Evolutionary conservation across 805 yeast species (phyloP), one percentile per base, ranked within the genome.

Genomic region (Starmerella asiatica): DNA sequence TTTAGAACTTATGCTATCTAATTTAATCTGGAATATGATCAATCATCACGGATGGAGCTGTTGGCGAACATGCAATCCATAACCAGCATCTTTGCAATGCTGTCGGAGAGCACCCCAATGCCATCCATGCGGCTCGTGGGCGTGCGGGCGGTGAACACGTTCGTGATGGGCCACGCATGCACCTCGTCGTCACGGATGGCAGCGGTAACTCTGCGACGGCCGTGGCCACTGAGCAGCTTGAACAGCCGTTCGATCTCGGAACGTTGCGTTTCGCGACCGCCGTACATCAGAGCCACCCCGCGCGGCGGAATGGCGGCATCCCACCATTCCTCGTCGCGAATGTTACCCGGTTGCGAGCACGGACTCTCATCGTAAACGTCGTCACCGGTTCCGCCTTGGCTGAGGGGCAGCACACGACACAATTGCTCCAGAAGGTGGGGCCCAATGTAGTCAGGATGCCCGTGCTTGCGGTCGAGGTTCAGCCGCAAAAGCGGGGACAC

Each of bases 131-230:
- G 62, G 37, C 62, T 68, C 21, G 63, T 67, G 32, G 62, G 59
- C 3, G 57, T 53, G 33, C 67, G 60, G 35, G 69, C 74, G 3
- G 68, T 53, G 33, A 56, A 56, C 37, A 63, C 63, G 3, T 57
- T 53, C 4, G 65, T 42, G 21, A 71, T 52, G 7, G 73, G 74
- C 75, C 75, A 70, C 16, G 68, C 60, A 43, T 71, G 76, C 2
- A 65, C 50, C 38, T 59, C 63, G 23, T 59, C 55, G 3, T 48
- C 50, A 30, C 57, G 60, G 16, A 54, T 51, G 42, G 61, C 60
- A 12, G 62, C 48, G 36, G 60, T 59, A 9, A 67, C 53, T 3
- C 38, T 33, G 21, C 21, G 17, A 16, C 55, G 46, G 4, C 65
- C 61, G 18, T 52, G 19, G 11, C 33, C 50, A 16, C 43, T 36